Percentiles rank a stretch among this genome's conserved stretches.
Evolutionary conservation across 352 stramenopile genomes (phyloP).

Genomic region (Pythium myriotylum): DNA sequence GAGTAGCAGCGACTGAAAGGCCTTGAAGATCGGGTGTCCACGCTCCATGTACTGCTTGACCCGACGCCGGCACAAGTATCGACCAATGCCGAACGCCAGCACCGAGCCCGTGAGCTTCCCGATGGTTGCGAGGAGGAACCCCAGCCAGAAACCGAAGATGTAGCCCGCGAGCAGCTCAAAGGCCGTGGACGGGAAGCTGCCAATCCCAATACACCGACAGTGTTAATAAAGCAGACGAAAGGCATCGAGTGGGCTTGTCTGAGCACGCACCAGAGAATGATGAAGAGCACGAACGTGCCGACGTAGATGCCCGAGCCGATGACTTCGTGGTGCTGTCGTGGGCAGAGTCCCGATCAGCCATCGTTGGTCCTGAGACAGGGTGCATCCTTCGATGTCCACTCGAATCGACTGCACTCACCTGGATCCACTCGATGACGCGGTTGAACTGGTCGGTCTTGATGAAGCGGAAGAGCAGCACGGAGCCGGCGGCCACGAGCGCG

Average conservation of each 20-base stretch:
- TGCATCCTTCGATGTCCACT: too few species aligned
- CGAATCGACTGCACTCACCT: constrained; percentile 20
- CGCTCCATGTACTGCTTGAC: constrained; percentile 73
- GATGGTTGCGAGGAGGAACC: constrained; percentile 53
- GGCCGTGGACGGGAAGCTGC: constrained; percentile 70
- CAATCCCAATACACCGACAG: too few species aligned
- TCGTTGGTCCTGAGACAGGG: background rate
- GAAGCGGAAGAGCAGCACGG: constrained; percentile 35
- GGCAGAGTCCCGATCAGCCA: too few species aligned
- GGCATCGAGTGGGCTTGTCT: too few species aligned
- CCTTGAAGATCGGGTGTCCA: constrained; percentile 69
- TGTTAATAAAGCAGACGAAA: too few species aligned
- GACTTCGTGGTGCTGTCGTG: constrained; percentile 37
- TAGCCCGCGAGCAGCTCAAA: constrained; percentile 82
- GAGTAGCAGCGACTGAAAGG: constrained; percentile 61
- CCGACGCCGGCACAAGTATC: constrained; percentile 59
- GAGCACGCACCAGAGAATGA: constrained; percentile 54
- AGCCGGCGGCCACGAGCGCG: constrained; percentile 27
- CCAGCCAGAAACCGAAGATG: constrained; percentile 79
- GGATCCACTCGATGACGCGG: constrained; percentile 51
- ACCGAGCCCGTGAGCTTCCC: constrained; percentile 75
- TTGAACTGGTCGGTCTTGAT: constrained; percentile 52
- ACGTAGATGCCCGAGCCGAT: constrained; percentile 49
- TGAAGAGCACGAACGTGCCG: constrained; percentile 44
- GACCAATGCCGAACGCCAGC: constrained; percentile 68